Evolutionary conservation across 2,329 filamentous ascomycete species (phyloP), one percentile per base, ranked within the genome.

Genomic region (Neofusicoccum laricinum): DNA sequence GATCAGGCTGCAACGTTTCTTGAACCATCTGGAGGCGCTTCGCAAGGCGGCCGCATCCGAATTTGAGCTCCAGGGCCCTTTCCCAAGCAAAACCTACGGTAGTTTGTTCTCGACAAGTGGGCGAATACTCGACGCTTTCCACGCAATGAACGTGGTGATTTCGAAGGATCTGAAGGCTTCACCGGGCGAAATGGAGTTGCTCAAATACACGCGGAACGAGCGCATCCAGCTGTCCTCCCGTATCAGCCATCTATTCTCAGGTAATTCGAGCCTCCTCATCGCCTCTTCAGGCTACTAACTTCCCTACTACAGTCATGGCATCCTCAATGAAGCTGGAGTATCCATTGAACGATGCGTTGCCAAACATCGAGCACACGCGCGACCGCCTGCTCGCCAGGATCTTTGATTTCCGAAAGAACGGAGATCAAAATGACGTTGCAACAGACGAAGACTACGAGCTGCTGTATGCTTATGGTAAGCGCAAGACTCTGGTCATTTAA

Each of bases 271-370:
- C 36, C 12, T 30, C 8, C n/a, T n/a, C 30, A 4, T 15, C 0
- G 8, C 4, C 34, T n/a, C 10, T 19, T 62, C 34, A 21, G 51
- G 38, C 17, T 46, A 15, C 38, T 61, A 32, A 40, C 50, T 3
- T 32, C 30, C 7, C 11, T 40, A 25, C 4, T 25, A 15, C 58
- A 75, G 95, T 98, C 5, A 86, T 99, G 67, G 95, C 95, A 1
- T 95, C 91, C 46, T 96, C 91, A 14, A 88, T 98, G 79, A 97
- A 96, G 82, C 84, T 98, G 8, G 93, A 97, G 77, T 98, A 97
- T 71, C 93, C 95, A 0, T 83, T 99, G 65, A 94, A 90, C 40
- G 93, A 97, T 72, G 91, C 91, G 12, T 83, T 98, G 46, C 95
- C 95, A 0, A 93, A 89, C 66, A 90, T 96, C 36, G 87, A 90